Conservation (phyloP, 495 filamentous ascomycete species). For the Extremus antarcticus region DNA sequence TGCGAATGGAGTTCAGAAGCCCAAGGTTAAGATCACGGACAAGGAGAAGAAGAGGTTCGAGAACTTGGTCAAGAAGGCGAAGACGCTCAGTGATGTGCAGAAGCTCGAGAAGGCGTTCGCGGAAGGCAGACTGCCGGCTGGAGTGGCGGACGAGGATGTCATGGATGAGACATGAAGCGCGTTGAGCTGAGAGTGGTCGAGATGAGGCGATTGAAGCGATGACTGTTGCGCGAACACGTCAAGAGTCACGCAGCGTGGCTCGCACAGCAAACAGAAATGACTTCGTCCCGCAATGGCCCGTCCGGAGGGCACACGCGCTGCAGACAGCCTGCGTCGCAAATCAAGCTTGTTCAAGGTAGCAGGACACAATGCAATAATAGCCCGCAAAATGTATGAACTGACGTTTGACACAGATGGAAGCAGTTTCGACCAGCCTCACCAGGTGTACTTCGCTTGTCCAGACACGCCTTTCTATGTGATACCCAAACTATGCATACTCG, state of each 20-base stretch:
- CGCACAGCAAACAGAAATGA: no score
- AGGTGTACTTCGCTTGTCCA: no score
- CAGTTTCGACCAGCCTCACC: background rate
- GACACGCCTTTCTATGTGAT: background rate
- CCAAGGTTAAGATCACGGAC: constrained; percentile 54
- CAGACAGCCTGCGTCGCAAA: no score
- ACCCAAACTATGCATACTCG: background rate
- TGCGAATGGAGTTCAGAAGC: constrained; percentile 41
- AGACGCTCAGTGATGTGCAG: constrained; percentile 57
- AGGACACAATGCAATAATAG: background rate
- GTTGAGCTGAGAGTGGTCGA: no score
- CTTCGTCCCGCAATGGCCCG: no score
- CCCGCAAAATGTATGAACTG: background rate
- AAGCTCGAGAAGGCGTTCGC: constrained; percentile 63
- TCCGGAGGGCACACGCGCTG: no score
- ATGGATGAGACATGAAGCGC: constrained; percentile 19
- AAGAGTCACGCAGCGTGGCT: no score
- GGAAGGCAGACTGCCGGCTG: constrained; percentile 72
- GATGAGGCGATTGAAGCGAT: background rate
- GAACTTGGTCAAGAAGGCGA: constrained; percentile 69
- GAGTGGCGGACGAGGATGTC: constrained; percentile 23
- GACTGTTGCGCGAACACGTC: background rate
- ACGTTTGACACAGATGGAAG: background rate
- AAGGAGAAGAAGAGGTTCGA: constrained; percentile 58
- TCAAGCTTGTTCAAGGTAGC: background rate